Evolutionary conservation across 75 land plant genomes (phyloP).

Genomic region (Azolla pinnata): DNA sequence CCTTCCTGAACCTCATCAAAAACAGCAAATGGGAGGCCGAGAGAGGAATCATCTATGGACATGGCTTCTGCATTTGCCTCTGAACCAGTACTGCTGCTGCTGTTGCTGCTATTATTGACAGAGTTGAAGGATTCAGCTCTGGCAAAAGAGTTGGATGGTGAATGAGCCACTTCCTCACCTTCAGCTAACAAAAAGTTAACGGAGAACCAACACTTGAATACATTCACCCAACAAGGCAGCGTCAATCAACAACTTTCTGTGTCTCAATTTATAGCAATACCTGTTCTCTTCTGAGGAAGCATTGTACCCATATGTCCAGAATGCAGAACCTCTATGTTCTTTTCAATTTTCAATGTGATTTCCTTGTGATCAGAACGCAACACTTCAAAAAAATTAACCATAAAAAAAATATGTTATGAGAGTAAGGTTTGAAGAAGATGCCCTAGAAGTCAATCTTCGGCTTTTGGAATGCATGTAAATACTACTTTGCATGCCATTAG

Average conservation of each 20-base stretch:
- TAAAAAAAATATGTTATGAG: too few relatives aligned
- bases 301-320: conserved; percentile 41
- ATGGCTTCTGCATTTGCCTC: conserved; percentile 20
- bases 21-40: conserved; percentile 58
- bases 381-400: conserved; percentile 24
- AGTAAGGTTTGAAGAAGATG: too few relatives aligned
- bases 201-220: too few relatives aligned
- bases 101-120: too few relatives aligned
- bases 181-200: too few relatives aligned
- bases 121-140: not conserved
- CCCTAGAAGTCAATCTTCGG: too few relatives aligned
- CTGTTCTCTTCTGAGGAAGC: conserved; percentile 33
- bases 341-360: conserved; percentile 53
- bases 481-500: too few relatives aligned
- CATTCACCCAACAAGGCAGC: too few relatives aligned
- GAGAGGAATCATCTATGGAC: conserved; percentile 36
- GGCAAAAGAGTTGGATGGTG: not conserved
- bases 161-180: conserved; percentile 13
- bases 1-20: conserved; percentile 83
- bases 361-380: conserved; percentile 74
- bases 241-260: too few relatives aligned
- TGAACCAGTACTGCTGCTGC: too few relatives aligned
- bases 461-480: too few relatives aligned
- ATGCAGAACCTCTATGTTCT: conserved; percentile 58
- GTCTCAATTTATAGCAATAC: conserved; percentile 15